phyloP scores from a whole-genome alignment of 2,329 filamentous ascomycete genomes.

The Microdochium bolleyi region DNA sequence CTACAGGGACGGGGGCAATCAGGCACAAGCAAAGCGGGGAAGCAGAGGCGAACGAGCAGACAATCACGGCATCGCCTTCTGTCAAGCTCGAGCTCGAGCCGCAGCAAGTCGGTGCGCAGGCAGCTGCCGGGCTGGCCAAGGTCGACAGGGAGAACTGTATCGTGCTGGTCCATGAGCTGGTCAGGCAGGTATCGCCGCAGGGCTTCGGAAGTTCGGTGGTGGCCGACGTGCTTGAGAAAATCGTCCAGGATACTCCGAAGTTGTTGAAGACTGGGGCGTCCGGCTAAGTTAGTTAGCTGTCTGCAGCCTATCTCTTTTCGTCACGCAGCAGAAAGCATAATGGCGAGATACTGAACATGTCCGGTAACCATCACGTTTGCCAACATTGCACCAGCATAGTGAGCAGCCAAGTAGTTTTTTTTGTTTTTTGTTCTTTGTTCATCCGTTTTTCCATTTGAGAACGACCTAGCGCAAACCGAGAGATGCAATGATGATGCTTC shows the following conservation, averaged over 20 bases:
- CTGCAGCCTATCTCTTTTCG: not conserved
- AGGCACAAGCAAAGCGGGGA: constrained; percentile 5
- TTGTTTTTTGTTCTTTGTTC: constrained; percentile 11
- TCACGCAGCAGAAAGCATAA: not conserved
- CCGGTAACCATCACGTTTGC: no score
- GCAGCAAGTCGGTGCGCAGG: constrained; percentile 35
- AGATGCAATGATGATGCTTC: constrained; percentile 20
- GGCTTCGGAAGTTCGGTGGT: not conserved
- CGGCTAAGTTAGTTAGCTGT: not conserved
- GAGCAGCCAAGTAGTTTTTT: not conserved
- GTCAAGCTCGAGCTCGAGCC: constrained; percentile 29
- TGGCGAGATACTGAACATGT: not conserved
- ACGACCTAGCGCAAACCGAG: constrained; percentile 22
- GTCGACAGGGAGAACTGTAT: constrained; percentile 55
- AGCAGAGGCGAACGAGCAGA: not conserved
- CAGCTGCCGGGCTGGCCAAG: constrained; percentile 35
- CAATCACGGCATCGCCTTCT: constrained; percentile 1
- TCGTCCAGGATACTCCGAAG: constrained; percentile 40
- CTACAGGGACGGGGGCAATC: not conserved
- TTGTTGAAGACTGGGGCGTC: constrained; percentile 11
- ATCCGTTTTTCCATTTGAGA: constrained; percentile 21
- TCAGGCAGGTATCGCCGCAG: constrained; percentile 32
- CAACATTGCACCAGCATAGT: no score
- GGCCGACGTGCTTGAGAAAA: constrained; percentile 3
- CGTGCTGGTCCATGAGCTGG: constrained; percentile 47